Conservation (phyloP, 2,329 filamentous ascomycete species). For the Fusarium concolor region DNA sequence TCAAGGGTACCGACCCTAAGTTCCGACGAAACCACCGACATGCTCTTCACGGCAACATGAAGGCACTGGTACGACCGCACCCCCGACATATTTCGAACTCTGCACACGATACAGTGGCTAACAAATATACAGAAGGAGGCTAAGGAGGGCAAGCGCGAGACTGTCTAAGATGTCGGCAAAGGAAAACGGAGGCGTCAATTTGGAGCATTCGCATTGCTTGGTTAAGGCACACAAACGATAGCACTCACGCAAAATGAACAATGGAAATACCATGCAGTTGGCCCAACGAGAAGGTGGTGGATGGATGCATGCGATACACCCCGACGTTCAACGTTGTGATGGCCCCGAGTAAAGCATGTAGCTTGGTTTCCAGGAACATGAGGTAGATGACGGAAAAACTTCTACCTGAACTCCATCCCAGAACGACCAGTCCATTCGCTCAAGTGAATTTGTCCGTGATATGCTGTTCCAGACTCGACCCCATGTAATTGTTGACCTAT, state of each 20-base stretch:
- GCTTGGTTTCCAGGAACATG: conserved; percentile 29
- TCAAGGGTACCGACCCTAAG: conserved; percentile 99
- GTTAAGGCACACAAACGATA: conserved; percentile 40
- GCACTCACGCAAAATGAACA: conserved; percentile 43
- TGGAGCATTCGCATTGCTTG: conserved; percentile 40
- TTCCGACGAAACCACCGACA: conserved; percentile 99
- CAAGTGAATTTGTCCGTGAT: conserved; percentile 16
- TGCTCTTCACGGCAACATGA: conserved; percentile 98
- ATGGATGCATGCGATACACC: conserved; percentile 13
- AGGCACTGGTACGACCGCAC: conserved; percentile 81
- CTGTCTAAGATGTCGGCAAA: conserved; percentile 68
- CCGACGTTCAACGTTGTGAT: conserved; percentile 35
- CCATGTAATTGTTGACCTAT: background rate
- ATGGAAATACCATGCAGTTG: conserved; percentile 43
- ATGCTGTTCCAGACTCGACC: background rate
- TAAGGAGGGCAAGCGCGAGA: conserved; percentile 93
- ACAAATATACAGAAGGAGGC: conserved; percentile 83
- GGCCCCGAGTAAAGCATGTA: conserved; percentile 37
- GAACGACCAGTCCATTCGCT: background rate
- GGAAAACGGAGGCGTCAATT: conserved; percentile 40
- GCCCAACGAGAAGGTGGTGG: conserved; percentile 35
- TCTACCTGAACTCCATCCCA: conserved; percentile 23
- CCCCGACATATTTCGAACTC: conserved; percentile 14
- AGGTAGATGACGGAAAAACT: conserved; percentile 28
- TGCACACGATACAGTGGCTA: conserved; percentile 43